Conservation (phyloP, 805 yeast species). For the Ogataea parapolymorpha region DNA sequence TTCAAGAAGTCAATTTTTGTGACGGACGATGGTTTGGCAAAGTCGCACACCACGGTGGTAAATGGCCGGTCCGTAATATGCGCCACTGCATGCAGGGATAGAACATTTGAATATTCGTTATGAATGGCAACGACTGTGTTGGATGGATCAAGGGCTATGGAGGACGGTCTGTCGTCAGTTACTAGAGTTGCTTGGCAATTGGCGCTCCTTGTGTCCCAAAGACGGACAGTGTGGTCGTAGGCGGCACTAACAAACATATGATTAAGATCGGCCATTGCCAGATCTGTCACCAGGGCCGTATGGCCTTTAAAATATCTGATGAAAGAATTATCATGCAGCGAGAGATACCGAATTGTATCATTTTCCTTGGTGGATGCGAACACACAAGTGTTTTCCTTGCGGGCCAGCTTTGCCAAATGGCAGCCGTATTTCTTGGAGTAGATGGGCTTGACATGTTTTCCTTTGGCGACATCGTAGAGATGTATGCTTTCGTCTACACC, state of each 20-base stretch:
- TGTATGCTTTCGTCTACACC: slow-evolving; percentile 83
- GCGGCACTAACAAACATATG: slow-evolving; percentile 67
- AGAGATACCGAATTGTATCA: slow-evolving; percentile 69
- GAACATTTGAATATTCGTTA: slow-evolving; percentile 43
- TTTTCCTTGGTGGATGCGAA: slow-evolving; percentile 83
- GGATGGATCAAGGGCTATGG: slow-evolving; percentile 76
- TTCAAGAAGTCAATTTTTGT: slow-evolving; percentile 42
- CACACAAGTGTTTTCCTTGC: slow-evolving; percentile 56
- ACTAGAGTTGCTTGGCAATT: slow-evolving; percentile 61
- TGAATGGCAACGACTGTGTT: slow-evolving; percentile 74
- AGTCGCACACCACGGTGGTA: slow-evolving; percentile 39
- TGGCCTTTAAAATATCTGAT: slow-evolving; percentile 88
- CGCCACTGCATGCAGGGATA: slow-evolving; percentile 60
- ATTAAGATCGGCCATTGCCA: slow-evolving; percentile 70
- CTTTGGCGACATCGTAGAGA: slow-evolving; percentile 70
- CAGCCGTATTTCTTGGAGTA: slow-evolving; percentile 91
- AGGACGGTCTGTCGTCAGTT: slow-evolving; percentile 35
- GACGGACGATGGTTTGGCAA: slow-evolving; percentile 1
- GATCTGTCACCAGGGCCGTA: slow-evolving; percentile 63
- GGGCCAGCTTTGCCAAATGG: slow-evolving; percentile 80
- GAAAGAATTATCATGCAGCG: slow-evolving; percentile 73
- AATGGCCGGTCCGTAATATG: slow-evolving; percentile 59
- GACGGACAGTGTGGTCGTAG: slow-evolving; percentile 71
- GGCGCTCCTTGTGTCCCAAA: slow-evolving; percentile 81
- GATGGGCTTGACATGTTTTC: slow-evolving; percentile 63